These are phyloP conservation scores for Inga laurina DNA, from an alignment of 306 rosid genomes.

Conservation along the genomic window DNA sequence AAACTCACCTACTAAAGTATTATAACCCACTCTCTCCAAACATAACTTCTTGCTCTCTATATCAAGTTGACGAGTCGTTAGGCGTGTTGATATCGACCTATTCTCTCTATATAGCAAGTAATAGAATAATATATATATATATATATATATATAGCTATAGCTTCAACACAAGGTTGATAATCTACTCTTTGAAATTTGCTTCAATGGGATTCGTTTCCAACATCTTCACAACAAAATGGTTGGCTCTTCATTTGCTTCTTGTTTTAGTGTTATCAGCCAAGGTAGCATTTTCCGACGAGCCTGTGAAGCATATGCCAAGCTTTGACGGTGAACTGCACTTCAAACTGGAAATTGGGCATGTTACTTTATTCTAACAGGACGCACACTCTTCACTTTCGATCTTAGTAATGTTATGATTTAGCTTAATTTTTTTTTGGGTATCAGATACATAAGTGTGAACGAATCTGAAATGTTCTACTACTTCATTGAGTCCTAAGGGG, in stretches of 20 bases:
- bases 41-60: too few relatives aligned
- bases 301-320: constrained; percentile 14
- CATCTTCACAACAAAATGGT: background rate
- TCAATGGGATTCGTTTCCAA: background rate
- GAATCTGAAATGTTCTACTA: background rate
- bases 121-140: too few relatives aligned
- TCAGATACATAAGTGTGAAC: constrained; percentile 26
- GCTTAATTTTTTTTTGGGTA: background rate
- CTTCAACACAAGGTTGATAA: background rate
- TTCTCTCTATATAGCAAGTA: background rate
- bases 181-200: background rate
- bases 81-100: too few relatives aligned
- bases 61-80: background rate
- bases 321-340: constrained; percentile 19
- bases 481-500: constrained; percentile 22
- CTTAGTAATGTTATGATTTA: background rate
- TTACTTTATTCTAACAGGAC: background rate
- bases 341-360: background rate
- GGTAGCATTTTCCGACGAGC: background rate
- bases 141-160: too few relatives aligned
- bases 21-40: too few relatives aligned
- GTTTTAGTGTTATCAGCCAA: background rate
- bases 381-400: background rate
- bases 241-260: background rate
- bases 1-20: too few relatives aligned